Evolutionary conservation across 2,329 filamentous ascomycete species (phyloP), one percentile per base, ranked within the genome.

Genomic region (Penicillium crustosum): DNA sequence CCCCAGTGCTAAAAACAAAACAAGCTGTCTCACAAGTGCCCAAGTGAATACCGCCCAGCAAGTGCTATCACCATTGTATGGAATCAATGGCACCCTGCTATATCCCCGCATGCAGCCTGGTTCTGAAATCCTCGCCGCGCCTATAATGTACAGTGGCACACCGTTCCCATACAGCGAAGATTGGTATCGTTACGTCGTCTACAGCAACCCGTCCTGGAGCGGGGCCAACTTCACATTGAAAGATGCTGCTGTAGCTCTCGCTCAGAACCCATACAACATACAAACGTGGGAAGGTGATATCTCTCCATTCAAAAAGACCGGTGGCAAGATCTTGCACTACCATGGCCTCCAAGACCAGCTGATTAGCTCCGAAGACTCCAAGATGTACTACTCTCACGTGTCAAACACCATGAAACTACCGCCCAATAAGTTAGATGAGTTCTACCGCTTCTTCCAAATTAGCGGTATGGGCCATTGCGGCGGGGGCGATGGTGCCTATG

Each of bases 381-480:
- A 80, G 10, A 82, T 82, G 67, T 86, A 77, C 65, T 82, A 83
- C 68, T 73, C 77, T 19, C 74, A 78, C 17, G 77, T 83, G 1
- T 65, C 67, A 6, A 60, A 73, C 23, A 66, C 69, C 0, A 75
- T 82, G 68, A 70, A 75, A 0, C 48, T 72, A 6, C 53, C 64
- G 0, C 67, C 73, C 0, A 45, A 61, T 5, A 56, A 70, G 0
- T 58, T 79, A 8, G 76, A 79, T 57, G 71, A 73, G 0, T 79
- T 77, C 61, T 75, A 78, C 47, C 77, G 78, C 44, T 79, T 80
- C 63, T 85, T 85, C 64, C 73, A 72, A 21, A 76, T 85, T n/a
- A 81, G 82, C 0, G 83, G 83, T 0, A 81, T 84, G 79, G 71
- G 70, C 12, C 82, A 85, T 66, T 85, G 82, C 62, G 55, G 57